Base-by-base conservation (phyloP, 345 rosid species). In the Gossypium bickii region DNA sequence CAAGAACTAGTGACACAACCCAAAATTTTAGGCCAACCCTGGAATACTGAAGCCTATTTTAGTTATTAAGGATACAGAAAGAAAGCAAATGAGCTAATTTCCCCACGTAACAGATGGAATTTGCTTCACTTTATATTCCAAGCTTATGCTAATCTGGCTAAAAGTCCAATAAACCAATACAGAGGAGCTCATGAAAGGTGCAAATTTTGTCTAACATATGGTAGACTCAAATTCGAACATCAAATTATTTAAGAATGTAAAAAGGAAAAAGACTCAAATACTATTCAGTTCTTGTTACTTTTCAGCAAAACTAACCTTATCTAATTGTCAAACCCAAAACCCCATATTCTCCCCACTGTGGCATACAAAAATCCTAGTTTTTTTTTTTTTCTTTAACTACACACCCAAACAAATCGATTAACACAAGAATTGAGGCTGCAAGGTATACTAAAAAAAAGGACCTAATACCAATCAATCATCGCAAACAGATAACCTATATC, bases 211-310 rank as follows among this genome's bases (percentile, higher is more conserved):
- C n/a, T 60, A 27, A 60, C 6, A 60, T 27, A 60, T 60, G n/a
- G 27, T 11, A 22, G 63, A 7, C 0, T 58, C 65, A 13, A 29
- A 60, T 97, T 84, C 43, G 13, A 25, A 13, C n/a, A 59, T 60
- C 65, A 60, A 60, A 60, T 12, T 34, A 25, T 13, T 25, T 60
- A 60, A 59, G 38, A 59, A 25, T 25, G n/a, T 12, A 60, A 60
- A 9, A 12, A 38, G 41, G 13, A 24, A 60, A 60, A 4, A 61
- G 6, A 61, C 20, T 61, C 66, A 61, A 29, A 29, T 27, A 61
- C 15, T 16, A 29, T 13, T 29, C 44, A 29, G 29, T 13, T 61
- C 3, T 29, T 61, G 16, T 61, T 13, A 0, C 24, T 13, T 13
- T 61, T 10, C 66, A 15, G 18, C 11, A 12, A 61, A 62, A 34